These are phyloP conservation scores for Sugiyamaella pinicola DNA, from an alignment of 1,139 yeast genomes.

Conservation along the genomic window DNA sequence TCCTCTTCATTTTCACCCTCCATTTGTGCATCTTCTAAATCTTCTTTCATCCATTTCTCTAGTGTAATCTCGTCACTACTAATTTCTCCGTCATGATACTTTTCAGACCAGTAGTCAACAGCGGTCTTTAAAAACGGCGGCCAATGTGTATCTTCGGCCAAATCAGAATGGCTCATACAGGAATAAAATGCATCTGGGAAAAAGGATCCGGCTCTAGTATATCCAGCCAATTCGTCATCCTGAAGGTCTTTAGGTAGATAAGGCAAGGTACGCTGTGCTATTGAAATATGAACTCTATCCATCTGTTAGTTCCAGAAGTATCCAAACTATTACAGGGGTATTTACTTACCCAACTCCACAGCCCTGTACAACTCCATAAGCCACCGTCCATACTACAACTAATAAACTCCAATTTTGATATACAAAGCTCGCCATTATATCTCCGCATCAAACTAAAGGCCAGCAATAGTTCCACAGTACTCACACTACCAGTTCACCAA, in stretches of 20 bases:
- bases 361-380: constrained; percentile 16
- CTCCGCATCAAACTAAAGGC: constrained; percentile 1
- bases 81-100: constrained; percentile 30
- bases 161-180: constrained; percentile 52
- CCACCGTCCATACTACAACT: constrained; percentile 37
- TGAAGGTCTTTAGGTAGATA: constrained; percentile 40
- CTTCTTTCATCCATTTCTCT: too few relatives aligned
- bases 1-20: neutral
- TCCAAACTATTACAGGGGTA: neutral
- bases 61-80: neutral
- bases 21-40: too few relatives aligned
- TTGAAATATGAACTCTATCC: constrained; percentile 46
- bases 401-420: neutral
- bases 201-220: constrained; percentile 55
- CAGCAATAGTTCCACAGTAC: neutral
- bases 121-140: constrained; percentile 57
- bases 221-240: constrained; percentile 28
- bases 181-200: constrained; percentile 65
- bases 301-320: neutral
- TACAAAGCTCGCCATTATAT: constrained; percentile 6
- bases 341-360: constrained; percentile 21
- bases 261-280: constrained; percentile 44
- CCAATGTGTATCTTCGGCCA: constrained; percentile 66
- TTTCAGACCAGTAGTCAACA: constrained; percentile 45
- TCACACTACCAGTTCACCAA: neutral